phyloP scores from a whole-genome alignment of 108 stramenopile genomes.

The Cyclostephanos tholiformis region DNA sequence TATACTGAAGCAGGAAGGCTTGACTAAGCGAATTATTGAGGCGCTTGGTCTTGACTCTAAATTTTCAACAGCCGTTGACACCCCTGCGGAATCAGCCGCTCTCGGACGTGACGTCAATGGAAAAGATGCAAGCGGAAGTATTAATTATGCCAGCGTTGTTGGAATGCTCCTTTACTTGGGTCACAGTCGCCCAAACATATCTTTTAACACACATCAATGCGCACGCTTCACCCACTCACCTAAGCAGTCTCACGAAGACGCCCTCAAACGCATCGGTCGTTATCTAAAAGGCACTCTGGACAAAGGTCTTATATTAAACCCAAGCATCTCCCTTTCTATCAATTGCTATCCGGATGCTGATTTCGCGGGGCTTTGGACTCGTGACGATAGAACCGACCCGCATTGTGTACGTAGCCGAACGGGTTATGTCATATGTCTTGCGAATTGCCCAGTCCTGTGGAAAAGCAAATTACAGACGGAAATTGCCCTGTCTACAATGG shows the following conservation, averaged over 20 bases:
- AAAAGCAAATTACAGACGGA: too few species aligned
- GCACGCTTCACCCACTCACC: constrained; percentile 18
- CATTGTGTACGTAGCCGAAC: constrained; percentile 49
- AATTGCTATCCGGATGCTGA: constrained; percentile 57
- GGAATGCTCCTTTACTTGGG: not conserved
- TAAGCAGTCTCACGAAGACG: constrained; percentile 16
- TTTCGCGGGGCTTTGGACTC: constrained; percentile 45
- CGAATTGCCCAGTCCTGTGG: too few species aligned
- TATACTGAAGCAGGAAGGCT: too few species aligned
- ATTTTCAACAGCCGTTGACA: not conserved
- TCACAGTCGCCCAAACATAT: constrained; percentile 26
- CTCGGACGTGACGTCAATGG: not conserved
- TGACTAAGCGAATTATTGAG: too few species aligned
- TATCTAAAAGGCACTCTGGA: constrained; percentile 41
- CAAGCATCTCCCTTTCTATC: constrained; percentile 10
- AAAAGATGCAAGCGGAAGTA: not conserved
- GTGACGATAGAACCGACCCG: constrained; percentile 40
- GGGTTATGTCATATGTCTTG: constrained; percentile 65
- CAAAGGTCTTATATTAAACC: constrained; percentile 40
- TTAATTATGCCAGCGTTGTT: not conserved
- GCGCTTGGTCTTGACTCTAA: too few species aligned
- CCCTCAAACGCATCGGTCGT: constrained; percentile 31
- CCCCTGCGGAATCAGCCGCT: constrained; percentile 3
- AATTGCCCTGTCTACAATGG: too few species aligned
- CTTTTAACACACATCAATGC: constrained; percentile 33